Percentiles rank a stretch among this genome's conserved stretches.
Evolutionary conservation across 345 rosid genomes (phyloP).

Genomic region (Carallia brachiata): DNA sequence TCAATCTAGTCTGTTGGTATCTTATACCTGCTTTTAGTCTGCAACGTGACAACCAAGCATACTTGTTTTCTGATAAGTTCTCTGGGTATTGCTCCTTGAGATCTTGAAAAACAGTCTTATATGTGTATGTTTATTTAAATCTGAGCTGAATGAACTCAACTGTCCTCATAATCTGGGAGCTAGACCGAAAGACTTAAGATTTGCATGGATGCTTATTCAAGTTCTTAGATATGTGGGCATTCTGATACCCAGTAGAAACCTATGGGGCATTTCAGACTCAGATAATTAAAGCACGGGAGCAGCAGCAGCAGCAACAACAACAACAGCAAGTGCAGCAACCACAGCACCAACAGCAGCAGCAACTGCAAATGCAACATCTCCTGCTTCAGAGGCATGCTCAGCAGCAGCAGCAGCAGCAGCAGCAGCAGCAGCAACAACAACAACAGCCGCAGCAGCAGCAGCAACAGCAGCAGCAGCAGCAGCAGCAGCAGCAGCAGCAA

Average conservation of each 20-base stretch:
- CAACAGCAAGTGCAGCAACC: slow-evolving; percentile 22
- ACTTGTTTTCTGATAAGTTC: not conserved
- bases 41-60: not conserved
- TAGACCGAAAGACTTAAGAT: too few species aligned
- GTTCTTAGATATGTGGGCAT: not conserved
- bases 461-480: slow-evolving; percentile 54
- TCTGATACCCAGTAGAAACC: slow-evolving; percentile 3
- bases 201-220: not conserved
- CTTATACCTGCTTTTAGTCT: not conserved
- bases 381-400: slow-evolving; percentile 28
- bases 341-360: slow-evolving; percentile 26
- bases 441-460: slow-evolving; percentile 44
- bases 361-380: slow-evolving; percentile 31
- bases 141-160: too few species aligned
- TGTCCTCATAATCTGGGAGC: too few species aligned
- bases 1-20: not conserved
- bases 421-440: slow-evolving; percentile 48
- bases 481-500: slow-evolving; percentile 33
- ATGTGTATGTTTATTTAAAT: not conserved
- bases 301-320: slow-evolving; percentile 37
- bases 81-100: not conserved
- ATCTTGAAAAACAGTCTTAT: not conserved
- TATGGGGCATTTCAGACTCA: slow-evolving; percentile 23
- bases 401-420: slow-evolving; percentile 58
- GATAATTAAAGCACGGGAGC: slow-evolving; percentile 66